Conservation (phyloP, 2,329 filamentous ascomycete species). For the Stachybotrys echinatus region DNA sequence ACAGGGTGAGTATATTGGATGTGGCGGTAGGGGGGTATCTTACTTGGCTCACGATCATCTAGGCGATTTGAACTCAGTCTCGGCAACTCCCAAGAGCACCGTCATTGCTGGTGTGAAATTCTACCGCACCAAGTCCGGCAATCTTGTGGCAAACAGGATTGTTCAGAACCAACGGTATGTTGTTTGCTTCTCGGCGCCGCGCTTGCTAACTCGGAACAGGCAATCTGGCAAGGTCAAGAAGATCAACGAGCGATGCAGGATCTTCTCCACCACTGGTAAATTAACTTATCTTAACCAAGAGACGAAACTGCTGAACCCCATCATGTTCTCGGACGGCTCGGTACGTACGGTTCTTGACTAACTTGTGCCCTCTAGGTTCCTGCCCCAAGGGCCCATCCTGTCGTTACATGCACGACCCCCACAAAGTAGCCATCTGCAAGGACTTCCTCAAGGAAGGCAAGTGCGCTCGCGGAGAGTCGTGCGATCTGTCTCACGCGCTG, state of each 20-base stretch:
- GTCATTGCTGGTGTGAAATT: constrained; percentile 75
- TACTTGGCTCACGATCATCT: constrained; percentile 17
- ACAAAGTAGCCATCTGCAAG: constrained; percentile 87
- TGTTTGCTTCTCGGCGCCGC: constrained; percentile 9
- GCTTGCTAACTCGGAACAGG: constrained; percentile 37
- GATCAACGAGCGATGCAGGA: constrained; percentile 68
- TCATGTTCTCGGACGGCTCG: constrained; percentile 14
- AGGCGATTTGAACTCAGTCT: constrained; percentile 57
- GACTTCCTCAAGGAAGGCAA: constrained; percentile 74
- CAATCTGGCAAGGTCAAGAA: constrained; percentile 57
- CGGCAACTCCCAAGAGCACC: constrained; percentile 68
- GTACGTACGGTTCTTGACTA: constrained; percentile 40
- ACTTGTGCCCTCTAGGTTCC: constrained; percentile 57
- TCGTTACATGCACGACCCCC: constrained; percentile 75
- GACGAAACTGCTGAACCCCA: constrained; percentile 14
- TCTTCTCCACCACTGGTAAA: constrained; percentile 65
- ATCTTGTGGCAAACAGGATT: constrained; percentile 72
- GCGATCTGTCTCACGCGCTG: constrained; percentile 86
- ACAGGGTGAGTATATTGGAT: constrained; percentile 47
- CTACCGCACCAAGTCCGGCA: constrained; percentile 80
- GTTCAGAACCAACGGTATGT: constrained; percentile 73
- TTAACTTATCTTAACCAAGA: constrained; percentile 44
- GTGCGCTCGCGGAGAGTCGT: constrained; percentile 72
- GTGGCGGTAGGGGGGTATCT: not conserved
- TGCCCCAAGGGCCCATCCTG: constrained; percentile 80